Evolutionary conservation across 768 basidiomycete species (phyloP).

Genomic region (Phylloporus scabripes): DNA sequence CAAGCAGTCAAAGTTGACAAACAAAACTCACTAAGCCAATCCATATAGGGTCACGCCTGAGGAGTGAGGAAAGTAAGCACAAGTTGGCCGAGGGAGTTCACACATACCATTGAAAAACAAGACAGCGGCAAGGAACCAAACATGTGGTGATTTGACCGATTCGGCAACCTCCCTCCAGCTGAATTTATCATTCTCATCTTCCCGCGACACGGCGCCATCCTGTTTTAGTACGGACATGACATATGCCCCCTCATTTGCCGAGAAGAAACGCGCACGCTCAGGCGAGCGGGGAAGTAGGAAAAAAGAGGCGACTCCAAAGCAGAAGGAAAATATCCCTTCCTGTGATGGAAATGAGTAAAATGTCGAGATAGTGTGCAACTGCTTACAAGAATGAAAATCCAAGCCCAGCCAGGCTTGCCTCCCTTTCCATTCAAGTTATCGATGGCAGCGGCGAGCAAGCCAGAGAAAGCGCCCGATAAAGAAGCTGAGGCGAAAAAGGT

Average conservation of each 20-base stretch:
- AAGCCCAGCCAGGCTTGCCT: slow-evolving; percentile 52
- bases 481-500: slow-evolving; percentile 42
- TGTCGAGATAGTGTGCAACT: neutral
- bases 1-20: slow-evolving; percentile 29
- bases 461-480: slow-evolving; percentile 54
- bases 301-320: slow-evolving; percentile 48
- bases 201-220: slow-evolving; percentile 32
- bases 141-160: slow-evolving; percentile 48
- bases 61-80: neutral
- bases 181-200: slow-evolving; percentile 40
- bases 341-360: slow-evolving; percentile 2
- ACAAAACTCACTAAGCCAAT: slow-evolving; percentile 18
- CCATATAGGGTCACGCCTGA: slow-evolving; percentile 13
- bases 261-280: slow-evolving; percentile 39
- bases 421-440: slow-evolving; percentile 43
- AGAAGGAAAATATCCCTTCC: slow-evolving; percentile 57
- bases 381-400: slow-evolving; percentile 47
- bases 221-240: slow-evolving; percentile 26
- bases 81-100: neutral
- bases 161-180: slow-evolving; percentile 49
- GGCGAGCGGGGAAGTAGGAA: slow-evolving; percentile 43
- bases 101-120: slow-evolving; percentile 50
- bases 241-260: slow-evolving; percentile 42
- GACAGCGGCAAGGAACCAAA: slow-evolving; percentile 43
- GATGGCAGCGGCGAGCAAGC: slow-evolving; percentile 54